Conservation (phyloP, 441 rosid species). For the Corymbia calophylla region DNA sequence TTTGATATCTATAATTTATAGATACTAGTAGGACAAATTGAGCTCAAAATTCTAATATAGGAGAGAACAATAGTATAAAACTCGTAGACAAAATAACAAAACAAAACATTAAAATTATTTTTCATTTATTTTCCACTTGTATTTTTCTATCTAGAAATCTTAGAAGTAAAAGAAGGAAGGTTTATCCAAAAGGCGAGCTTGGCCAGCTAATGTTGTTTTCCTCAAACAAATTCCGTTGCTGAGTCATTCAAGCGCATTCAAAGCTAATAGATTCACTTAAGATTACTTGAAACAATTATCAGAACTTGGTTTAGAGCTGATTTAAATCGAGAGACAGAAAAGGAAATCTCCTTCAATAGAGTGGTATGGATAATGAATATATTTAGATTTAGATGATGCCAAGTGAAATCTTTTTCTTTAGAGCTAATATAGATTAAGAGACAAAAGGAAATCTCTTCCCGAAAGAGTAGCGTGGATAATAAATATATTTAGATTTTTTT, state of each 20-base stretch:
- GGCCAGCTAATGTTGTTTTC: background rate
- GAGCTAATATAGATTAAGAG: background rate
- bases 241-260: background rate
- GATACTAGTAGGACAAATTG: no score
- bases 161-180: no score
- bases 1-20: no score
- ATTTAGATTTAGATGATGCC: background rate
- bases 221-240: no score
- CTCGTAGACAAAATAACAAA: no score
- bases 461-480: background rate
- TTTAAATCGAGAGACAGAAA: background rate
- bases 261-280: background rate
- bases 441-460: background rate
- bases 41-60: no score
- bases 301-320: background rate
- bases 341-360: background rate
- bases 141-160: no score
- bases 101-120: no score
- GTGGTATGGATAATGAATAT: background rate
- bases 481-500: no score
- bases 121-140: no score
- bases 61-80: no score
- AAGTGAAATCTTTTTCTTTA: background rate
- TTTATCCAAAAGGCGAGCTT: background rate
- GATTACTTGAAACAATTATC: background rate